Evolutionary conservation across 2,329 filamentous ascomycete species (phyloP).

Genomic region (Fusarium sarcochroum): DNA sequence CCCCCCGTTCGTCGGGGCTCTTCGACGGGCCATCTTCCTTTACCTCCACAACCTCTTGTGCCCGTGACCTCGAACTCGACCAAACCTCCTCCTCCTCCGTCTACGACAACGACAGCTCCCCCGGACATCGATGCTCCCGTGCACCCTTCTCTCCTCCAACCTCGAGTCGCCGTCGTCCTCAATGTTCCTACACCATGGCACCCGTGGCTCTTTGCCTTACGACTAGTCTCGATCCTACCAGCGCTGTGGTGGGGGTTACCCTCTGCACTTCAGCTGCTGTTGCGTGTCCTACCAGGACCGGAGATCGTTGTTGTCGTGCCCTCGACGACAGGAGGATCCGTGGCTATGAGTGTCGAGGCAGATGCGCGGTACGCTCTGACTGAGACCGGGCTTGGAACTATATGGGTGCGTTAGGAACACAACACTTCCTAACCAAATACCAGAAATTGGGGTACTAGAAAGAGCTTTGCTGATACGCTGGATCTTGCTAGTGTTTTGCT

Average conservation of each 20-base stretch:
- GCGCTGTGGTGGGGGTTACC: slow-evolving; percentile 80
- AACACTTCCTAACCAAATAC: not conserved
- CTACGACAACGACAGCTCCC: slow-evolving; percentile 19
- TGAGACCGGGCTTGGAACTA: slow-evolving; percentile 78
- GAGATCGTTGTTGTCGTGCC: slow-evolving; percentile 48
- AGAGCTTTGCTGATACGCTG: slow-evolving; percentile 22
- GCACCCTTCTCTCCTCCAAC: slow-evolving; percentile 71
- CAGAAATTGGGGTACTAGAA: not conserved
- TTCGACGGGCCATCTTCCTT: slow-evolving; percentile 44
- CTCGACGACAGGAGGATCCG: slow-evolving; percentile 43
- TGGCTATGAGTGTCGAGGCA: slow-evolving; percentile 38
- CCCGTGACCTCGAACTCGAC: slow-evolving; percentile 23
- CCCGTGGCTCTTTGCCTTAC: slow-evolving; percentile 78
- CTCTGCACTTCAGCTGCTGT: slow-evolving; percentile 76
- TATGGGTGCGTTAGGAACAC: slow-evolving; percentile 72
- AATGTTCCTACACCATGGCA: slow-evolving; percentile 82
- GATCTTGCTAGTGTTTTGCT: slow-evolving; percentile 72
- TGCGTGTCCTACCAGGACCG: slow-evolving; percentile 68
- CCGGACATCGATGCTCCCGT: slow-evolving; percentile 32
- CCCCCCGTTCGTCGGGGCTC: slow-evolving; percentile 47
- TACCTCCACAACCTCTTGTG: slow-evolving; percentile 35
- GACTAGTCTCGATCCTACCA: slow-evolving; percentile 79
- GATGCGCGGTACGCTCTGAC: slow-evolving; percentile 63
- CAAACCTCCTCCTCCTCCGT: slow-evolving; percentile 21
- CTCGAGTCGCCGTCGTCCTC: slow-evolving; percentile 82